Conservation (phyloP, 257 asterid species). For the Petunia axillaris region DNA sequence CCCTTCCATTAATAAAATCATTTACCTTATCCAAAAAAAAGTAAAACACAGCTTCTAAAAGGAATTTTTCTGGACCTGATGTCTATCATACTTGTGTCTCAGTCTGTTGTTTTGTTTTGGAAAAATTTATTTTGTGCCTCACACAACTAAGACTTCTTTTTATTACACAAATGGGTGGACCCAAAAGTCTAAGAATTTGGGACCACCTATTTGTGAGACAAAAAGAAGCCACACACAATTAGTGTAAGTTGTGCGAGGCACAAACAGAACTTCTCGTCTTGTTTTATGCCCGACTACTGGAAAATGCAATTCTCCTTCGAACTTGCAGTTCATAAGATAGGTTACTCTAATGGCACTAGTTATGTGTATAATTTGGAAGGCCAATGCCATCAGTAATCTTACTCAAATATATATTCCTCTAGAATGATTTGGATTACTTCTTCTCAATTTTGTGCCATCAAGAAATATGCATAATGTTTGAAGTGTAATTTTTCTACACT, state of each 20-base stretch:
- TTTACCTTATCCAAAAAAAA: neutral
- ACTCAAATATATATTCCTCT: neutral
- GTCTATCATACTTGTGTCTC: neutral
- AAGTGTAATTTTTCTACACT: neutral
- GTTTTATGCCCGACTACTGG: neutral
- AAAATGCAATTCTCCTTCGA: neutral
- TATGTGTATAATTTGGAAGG: neutral
- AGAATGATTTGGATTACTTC: neutral
- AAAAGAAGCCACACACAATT: too few species aligned
- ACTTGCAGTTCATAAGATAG: neutral
- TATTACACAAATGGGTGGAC: too few species aligned
- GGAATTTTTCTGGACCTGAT: neutral
- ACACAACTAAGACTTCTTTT: too few species aligned
- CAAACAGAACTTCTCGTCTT: neutral
- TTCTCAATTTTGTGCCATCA: neutral
- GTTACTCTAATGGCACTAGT: neutral
- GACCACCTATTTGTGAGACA: too few species aligned
- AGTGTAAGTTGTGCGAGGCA: too few species aligned
- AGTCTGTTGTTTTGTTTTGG: neutral
- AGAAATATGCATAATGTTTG: neutral
- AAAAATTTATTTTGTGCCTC: neutral
- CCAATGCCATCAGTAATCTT: neutral
- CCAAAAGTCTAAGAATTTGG: too few species aligned
- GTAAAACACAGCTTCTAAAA: neutral
- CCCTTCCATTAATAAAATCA: too few species aligned